Evolutionary conservation across 108 stramenopile species (phyloP).

Genomic region (Fragilariopsis cylindrus): DNA sequence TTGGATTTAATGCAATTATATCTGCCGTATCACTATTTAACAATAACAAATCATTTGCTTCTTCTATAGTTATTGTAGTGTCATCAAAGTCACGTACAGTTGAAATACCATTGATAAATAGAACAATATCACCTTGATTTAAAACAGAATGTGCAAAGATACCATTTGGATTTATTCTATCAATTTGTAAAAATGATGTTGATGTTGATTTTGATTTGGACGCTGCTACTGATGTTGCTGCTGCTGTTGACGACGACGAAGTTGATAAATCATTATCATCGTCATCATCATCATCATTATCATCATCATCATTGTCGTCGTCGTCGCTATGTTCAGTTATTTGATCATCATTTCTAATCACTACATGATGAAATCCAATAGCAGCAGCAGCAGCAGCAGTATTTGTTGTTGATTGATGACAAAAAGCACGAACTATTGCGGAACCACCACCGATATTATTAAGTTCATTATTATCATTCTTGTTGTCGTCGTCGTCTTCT

Average conservation of each 20-base stretch:
- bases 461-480: background rate
- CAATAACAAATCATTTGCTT: conserved; percentile 6
- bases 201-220: background rate
- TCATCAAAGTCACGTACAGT: background rate
- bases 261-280: background rate
- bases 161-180: conserved; percentile 16
- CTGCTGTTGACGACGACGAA: background rate
- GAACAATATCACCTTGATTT: conserved; percentile 27
- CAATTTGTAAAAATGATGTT: conserved; percentile 16
- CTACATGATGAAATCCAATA: background rate
- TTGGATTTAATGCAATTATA: conserved; percentile 27
- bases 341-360: background rate
- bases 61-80: conserved; percentile 12
- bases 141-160: conserved; percentile 22
- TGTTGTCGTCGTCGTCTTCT: background rate
- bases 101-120: conserved; percentile 28
- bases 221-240: background rate
- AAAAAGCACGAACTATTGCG: background rate
- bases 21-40: background rate
- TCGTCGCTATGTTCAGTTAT: background rate
- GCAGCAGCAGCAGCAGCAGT: background rate
- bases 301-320: background rate
- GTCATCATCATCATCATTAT: background rate
- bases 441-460: background rate
- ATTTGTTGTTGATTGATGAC: background rate